These are phyloP conservation scores for Blastocrithidia nonstop DNA, from an alignment of 208 protist species.

Conservation along the genomic window DNA sequence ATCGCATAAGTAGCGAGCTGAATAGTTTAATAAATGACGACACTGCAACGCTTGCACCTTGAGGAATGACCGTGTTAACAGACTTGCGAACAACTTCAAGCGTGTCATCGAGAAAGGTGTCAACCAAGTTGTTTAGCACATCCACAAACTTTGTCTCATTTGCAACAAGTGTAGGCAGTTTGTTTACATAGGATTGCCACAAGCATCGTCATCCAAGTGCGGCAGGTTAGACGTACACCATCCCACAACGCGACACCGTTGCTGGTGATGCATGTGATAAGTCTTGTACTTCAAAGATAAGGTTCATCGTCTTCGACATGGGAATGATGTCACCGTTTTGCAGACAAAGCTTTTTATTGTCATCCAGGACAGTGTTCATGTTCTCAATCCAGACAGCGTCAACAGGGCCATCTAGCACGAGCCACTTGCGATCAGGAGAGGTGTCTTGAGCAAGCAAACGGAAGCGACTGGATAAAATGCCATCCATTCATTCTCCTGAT, in stretches of 20 bases:
- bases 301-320: constrained; percentile 92
- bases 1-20: constrained; percentile 24
- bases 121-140: constrained; percentile 27
- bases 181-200: constrained; percentile 73
- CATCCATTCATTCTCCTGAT: constrained; percentile 95
- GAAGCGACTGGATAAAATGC: constrained; percentile 91
- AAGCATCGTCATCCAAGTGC: constrained; percentile 89
- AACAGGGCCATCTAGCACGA: constrained; percentile 95
- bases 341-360: constrained; percentile 97
- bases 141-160: constrained; percentile 16
- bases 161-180: constrained; percentile 40
- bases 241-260: constrained; percentile 96
- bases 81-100: constrained; percentile 73
- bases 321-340: constrained; percentile 94
- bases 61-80: constrained; percentile 60
- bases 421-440: constrained; percentile 85
- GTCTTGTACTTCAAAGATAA: constrained; percentile 96
- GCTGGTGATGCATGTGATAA: constrained; percentile 93
- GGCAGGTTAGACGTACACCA: constrained; percentile 94
- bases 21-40: constrained; percentile 76
- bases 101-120: constrained; percentile 56
- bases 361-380: constrained; percentile 98
- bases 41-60: constrained; percentile 54
- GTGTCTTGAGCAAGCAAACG: constrained; percentile 72
- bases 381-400: constrained; percentile 99